phyloP scores from a whole-genome alignment of 2,329 filamentous ascomycete species.

The Scytalidium lignicola region DNA sequence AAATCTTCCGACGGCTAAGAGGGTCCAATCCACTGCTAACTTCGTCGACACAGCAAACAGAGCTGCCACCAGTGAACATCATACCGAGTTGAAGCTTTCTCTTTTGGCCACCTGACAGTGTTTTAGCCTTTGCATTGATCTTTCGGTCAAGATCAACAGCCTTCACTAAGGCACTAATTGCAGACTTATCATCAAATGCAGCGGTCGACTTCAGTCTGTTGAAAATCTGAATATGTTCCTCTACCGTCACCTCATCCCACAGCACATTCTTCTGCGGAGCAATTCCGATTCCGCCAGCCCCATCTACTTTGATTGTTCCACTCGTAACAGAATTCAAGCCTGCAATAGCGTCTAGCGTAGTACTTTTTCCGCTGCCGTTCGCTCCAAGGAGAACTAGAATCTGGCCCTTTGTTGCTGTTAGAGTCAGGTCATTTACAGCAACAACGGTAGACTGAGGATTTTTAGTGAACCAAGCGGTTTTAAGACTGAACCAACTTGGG shows the following conservation, averaged over 20 bases:
- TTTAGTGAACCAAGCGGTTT: constrained; percentile 29
- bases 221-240: constrained; percentile 80
- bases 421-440: constrained; percentile 70
- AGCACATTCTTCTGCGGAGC: constrained; percentile 93
- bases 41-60: constrained; percentile 87
- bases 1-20: constrained; percentile 80
- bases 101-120: constrained; percentile 86
- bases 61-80: constrained; percentile 89
- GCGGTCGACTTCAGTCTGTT: constrained; percentile 69
- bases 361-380: constrained; percentile 87
- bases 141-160: constrained; percentile 74
- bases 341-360: constrained; percentile 81
- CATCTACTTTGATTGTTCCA: constrained; percentile 72
- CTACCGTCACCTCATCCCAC: constrained; percentile 83
- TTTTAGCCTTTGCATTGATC: constrained; percentile 64
- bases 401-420: constrained; percentile 70
- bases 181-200: constrained; percentile 48
- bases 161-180: constrained; percentile 58
- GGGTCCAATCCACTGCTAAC: constrained; percentile 87
- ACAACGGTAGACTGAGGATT: constrained; percentile 58
- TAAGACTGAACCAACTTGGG: constrained; percentile 55
- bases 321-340: constrained; percentile 73
- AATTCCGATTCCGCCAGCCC: constrained; percentile 74
- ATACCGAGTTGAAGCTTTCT: constrained; percentile 87
- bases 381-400: constrained; percentile 84